Conservation (phyloP, 75 land plant genomes). For the Larix kaempferi region DNA sequence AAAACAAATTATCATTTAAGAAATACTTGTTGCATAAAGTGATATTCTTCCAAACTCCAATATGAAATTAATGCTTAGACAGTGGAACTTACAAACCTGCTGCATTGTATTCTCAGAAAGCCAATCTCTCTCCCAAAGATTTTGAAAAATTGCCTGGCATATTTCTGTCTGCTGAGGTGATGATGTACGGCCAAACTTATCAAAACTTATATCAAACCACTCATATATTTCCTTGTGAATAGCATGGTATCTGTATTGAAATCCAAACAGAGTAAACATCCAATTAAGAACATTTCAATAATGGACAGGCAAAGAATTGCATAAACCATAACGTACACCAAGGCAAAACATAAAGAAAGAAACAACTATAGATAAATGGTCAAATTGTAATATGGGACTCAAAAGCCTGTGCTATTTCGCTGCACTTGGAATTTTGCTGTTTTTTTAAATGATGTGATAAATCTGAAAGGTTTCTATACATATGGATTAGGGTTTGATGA, state of each 20-base stretch:
- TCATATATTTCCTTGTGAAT: conserved; percentile 92
- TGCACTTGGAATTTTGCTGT: too few relatives aligned
- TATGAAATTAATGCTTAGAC: background rate
- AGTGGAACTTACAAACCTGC: conserved; percentile 45
- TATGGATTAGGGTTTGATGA: too few relatives aligned
- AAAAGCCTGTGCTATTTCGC: too few relatives aligned
- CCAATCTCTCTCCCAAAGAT: conserved; percentile 74
- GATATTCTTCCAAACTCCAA: background rate
- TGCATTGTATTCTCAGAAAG: conserved; percentile 88
- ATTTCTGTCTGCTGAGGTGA: conserved; percentile 88
- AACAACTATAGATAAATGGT: too few relatives aligned
- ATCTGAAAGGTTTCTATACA: too few relatives aligned
- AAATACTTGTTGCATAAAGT: background rate
- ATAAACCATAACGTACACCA: too few relatives aligned
- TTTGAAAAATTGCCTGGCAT: conserved; percentile 85
- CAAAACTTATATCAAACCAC: conserved; percentile 95
- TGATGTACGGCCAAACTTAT: conserved; percentile 94
- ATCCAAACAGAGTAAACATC: too few relatives aligned
- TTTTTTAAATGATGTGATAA: too few relatives aligned
- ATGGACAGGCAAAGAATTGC: too few relatives aligned
- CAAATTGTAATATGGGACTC: too few relatives aligned
- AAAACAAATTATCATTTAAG: background rate
- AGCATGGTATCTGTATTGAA: conserved; percentile 71
- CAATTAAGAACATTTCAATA: too few relatives aligned
- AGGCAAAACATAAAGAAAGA: too few relatives aligned